Evolutionary conservation across 2,329 filamentous ascomycete species (phyloP).

Genomic region (Cyanodermella asteris): DNA sequence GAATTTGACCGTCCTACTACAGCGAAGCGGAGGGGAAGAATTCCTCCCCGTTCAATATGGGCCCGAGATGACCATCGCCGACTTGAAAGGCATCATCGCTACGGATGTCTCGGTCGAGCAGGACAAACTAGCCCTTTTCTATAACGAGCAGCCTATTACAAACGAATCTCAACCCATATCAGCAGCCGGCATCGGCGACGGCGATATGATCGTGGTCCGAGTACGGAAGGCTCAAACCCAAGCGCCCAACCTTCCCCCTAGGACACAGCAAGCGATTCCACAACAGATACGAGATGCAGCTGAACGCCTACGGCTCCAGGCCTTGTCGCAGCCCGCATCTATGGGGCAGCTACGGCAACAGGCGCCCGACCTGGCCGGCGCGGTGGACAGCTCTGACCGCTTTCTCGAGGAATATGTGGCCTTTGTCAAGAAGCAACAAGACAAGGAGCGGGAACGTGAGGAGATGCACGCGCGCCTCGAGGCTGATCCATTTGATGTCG

Average conservation of each 20-base stretch:
- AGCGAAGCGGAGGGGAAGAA: no score
- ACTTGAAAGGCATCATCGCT: slow-evolving; percentile 72
- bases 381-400: slow-evolving; percentile 49
- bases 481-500: slow-evolving; percentile 81
- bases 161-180: slow-evolving; percentile 65
- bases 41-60: slow-evolving; percentile 66
- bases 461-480: slow-evolving; percentile 61
- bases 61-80: slow-evolving; percentile 59
- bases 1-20: no score
- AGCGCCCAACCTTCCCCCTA: slow-evolving; percentile 12
- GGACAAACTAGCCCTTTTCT: slow-evolving; percentile 61
- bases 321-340: slow-evolving; percentile 56
- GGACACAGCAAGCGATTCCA: slow-evolving; percentile 8
- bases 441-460: slow-evolving; percentile 47
- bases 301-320: slow-evolving; percentile 43
- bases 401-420: slow-evolving; percentile 51
- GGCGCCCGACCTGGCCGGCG: slow-evolving; percentile 55
- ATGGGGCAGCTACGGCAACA: slow-evolving; percentile 48
- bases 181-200: slow-evolving; percentile 59
- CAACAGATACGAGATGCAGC: slow-evolving; percentile 9
- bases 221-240: slow-evolving; percentile 30
- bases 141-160: slow-evolving; percentile 63
- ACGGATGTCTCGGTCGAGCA: slow-evolving; percentile 58
- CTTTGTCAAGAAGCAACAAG: slow-evolving; percentile 1
- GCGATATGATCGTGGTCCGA: slow-evolving; percentile 81